phyloP scores from a whole-genome alignment of 768 basidiomycete genomes.

The Lactifluus echinatus region DNA sequence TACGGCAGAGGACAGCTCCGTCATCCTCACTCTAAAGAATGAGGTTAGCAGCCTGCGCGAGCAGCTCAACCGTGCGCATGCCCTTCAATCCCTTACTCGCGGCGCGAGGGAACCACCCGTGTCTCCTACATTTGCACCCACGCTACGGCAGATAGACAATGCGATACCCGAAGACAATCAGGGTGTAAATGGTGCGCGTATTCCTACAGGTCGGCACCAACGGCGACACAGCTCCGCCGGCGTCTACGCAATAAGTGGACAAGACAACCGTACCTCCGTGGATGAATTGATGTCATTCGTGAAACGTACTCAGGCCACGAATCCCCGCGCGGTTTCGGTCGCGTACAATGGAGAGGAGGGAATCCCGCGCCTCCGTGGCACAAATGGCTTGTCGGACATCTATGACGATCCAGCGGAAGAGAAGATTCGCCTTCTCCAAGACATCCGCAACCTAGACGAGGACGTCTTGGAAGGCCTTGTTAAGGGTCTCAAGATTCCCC shows the following conservation, averaged over 20 bases:
- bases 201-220: constrained; percentile 46
- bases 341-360: constrained; percentile 81
- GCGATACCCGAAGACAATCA: constrained; percentile 30
- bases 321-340: constrained; percentile 81
- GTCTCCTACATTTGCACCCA: constrained; percentile 82
- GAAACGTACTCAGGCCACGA: constrained; percentile 60
- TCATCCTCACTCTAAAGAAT: constrained; percentile 82
- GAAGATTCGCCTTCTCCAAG: constrained; percentile 89
- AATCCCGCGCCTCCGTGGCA: constrained; percentile 51
- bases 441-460: constrained; percentile 82
- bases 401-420: constrained; percentile 90
- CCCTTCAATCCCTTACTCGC: constrained; percentile 78
- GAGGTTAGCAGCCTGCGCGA: constrained; percentile 91
- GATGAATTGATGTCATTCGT: constrained; percentile 72
- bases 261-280: constrained; percentile 62
- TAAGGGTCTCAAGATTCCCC: constrained; percentile 86
- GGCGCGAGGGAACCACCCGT: constrained; percentile 61
- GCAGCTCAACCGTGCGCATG: constrained; percentile 92
- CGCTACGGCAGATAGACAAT: constrained; percentile 49
- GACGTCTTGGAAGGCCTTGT: constrained; percentile 89
- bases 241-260: constrained; percentile 50
- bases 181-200: constrained; percentile 34
- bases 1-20: constrained; percentile 74
- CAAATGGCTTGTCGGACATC: constrained; percentile 60
- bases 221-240: constrained; percentile 84